These are phyloP conservation scores for Avena sativa DNA, from an alignment of 176 grass and related monocot species.

Conservation along the genomic window DNA sequence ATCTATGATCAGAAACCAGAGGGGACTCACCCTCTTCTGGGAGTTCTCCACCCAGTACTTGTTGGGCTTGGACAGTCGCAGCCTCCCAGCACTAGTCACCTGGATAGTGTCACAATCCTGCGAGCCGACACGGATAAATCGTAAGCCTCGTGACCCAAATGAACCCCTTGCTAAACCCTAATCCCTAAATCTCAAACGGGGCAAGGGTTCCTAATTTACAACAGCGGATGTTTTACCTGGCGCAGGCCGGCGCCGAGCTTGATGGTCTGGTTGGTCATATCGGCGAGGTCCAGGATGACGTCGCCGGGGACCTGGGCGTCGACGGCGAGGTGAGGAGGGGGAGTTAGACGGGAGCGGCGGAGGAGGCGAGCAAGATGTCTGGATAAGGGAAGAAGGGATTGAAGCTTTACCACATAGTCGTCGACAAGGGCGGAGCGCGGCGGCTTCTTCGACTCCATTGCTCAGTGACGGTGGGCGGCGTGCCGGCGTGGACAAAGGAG, in stretches of 20 bases:
- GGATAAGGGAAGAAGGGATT: neutral
- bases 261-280: conserved; percentile 83
- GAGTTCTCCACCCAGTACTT: conserved; percentile 97
- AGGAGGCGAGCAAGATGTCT: neutral
- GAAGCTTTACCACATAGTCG: conserved; percentile 46
- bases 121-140: neutral
- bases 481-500: conserved; percentile 1
- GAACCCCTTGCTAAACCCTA: conserved; percentile 43
- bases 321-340: conserved; percentile 27
- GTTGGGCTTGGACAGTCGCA: conserved; percentile 85
- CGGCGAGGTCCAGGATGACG: conserved; percentile 74
- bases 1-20: neutral
- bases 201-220: neutral
- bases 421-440: conserved; percentile 38
- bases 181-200: conserved; percentile 2
- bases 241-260: conserved; percentile 76
- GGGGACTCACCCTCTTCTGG: conserved; percentile 73
- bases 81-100: conserved; percentile 69
- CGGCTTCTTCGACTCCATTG: conserved; percentile 50
- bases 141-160: conserved; percentile 21
- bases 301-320: conserved; percentile 73
- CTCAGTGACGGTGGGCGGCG: neutral
- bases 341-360: neutral
- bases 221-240: conserved; percentile 58
- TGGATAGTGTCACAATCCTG: conserved; percentile 81